Conservation (phyloP, 345 rosid species). For the Rhodomyrtus tomentosa region DNA sequence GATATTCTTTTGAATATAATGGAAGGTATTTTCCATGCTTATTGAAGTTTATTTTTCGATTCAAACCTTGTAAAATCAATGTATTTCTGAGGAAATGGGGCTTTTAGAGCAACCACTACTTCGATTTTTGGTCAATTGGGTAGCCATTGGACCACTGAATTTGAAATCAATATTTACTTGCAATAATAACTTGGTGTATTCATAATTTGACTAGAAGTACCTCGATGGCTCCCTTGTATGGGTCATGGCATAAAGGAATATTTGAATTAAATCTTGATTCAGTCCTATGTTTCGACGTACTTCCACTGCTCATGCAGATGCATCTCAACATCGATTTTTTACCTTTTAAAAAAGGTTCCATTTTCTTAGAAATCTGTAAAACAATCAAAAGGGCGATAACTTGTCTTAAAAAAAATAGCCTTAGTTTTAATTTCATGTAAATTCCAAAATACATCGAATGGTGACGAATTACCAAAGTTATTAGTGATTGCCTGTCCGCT, state of each 20-base stretch:
- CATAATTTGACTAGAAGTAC: background rate
- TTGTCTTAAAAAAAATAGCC: too few species aligned
- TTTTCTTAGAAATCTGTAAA: background rate
- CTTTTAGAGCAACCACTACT: background rate
- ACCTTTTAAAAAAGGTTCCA: background rate
- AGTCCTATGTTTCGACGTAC: background rate
- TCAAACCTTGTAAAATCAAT: background rate
- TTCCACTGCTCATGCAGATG: too few species aligned
- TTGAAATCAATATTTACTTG: background rate
- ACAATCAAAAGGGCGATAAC: too few species aligned
- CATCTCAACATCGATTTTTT: slow-evolving; percentile 1
- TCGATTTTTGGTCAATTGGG: background rate
- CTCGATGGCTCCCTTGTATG: background rate
- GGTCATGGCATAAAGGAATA: background rate
- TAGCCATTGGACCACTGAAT: background rate
- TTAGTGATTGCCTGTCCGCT: background rate
- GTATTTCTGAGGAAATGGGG: background rate
- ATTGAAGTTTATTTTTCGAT: background rate
- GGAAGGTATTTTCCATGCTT: background rate
- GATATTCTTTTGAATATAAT: background rate
- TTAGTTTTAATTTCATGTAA: background rate
- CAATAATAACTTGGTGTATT: background rate
- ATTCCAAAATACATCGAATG: background rate
- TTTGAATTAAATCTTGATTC: background rate
- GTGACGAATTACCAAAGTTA: background rate